Evolutionary conservation across 2,329 filamentous ascomycete genomes (phyloP), one percentile per base, ranked within the genome.

Genomic region (Lecanicillium sp.): DNA sequence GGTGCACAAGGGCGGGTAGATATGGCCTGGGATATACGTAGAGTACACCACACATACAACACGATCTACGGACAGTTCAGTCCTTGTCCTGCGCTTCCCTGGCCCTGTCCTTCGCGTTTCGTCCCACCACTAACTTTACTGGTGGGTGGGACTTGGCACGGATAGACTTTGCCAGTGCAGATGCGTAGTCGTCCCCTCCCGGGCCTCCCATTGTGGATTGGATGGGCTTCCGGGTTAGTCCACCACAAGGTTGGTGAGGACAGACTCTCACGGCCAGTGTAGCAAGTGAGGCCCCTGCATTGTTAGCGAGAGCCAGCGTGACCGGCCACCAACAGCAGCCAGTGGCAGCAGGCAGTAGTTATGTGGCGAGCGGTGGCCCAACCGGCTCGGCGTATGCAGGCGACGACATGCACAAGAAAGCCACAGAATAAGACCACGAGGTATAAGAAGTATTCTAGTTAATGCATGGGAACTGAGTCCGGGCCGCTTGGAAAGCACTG

Each of bases 101-200:
- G n/a, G n/a, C n/a, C n/a, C n/a, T n/a, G n/a, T n/a, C n/a, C n/a
- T n/a, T n/a, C n/a, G 15, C 35, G 19, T 46, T 40, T 40, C 44
- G 44, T 46, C 44, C 44, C 44, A 46, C 35, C 44, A 39, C 44
- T 26, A 21, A 32, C 35, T 24, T 32, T 30, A 19, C 26, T 35
- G 12, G 12, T 27, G 27, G 20, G 44, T 33, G 44, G 35, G 21
- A 46, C 44, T 40, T 46, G 26, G 44, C 44, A 46, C 44, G 44
- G 44, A 46, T 46, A 40, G 44, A 39, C 44, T 39, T 46, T 37
- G 23, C 11, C 32, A 23, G 26, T 15, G 21, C 15, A 36, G 8
- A 26, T 43, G 40, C 40, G 29, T 11, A 23, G 10, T 19, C 27
- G 7, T n/a, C 37, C 21, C n/a, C 37, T 14, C 7, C 30, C 30